Evolutionary conservation across 1,284 basidiomycete genomes (phyloP), one percentile per base, ranked within the genome.

Genomic region (Clitocybe nebularis): DNA sequence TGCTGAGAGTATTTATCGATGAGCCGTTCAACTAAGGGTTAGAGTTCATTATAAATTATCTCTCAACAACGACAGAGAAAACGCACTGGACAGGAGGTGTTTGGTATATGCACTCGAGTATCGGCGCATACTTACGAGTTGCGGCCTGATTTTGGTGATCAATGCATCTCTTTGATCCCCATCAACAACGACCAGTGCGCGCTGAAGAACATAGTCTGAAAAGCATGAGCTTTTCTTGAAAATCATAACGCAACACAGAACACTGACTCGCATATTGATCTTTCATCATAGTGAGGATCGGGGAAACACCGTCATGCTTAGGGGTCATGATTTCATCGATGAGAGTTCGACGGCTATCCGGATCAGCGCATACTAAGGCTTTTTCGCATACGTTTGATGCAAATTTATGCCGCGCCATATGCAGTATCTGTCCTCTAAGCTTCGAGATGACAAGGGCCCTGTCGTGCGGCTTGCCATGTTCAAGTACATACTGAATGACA

Each of bases 331-430:
- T 82, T 65, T 96, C 92, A 16, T 89, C 80, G 44, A 96, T 80
- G 46, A 97, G 69, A 23, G 68, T 61, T 14, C 74, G 75, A 41
- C 87, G 79, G 47, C 76, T 83, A 14, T 82, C 78, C 0, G 72
- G 40, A 43, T 79, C 75, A 0, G 87, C 79, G 16, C 74, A 82
- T 16, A 84, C 62, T 34, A 97, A 74, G 1, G 93, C 92, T 63
- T 93, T 93, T 68, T 99, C 96, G 60, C 92, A 89, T 13, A 99
- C 96, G 57, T 99, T 99, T 4, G 90, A 94, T 1, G 95, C 93
- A 58, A 95, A 98, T 64, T 98, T 98, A 69, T 97, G 94, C 36
- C 84, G 79, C 1, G 89, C 78, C 74, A 93, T 80, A 48, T 74
- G 69, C 23, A 93, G 63, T 59, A 99, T 78, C 54, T 88, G 81